These are phyloP conservation scores for Talaromyces trachyspermus DNA, from an alignment of 495 filamentous ascomycete genomes.

Conservation along the genomic window DNA sequence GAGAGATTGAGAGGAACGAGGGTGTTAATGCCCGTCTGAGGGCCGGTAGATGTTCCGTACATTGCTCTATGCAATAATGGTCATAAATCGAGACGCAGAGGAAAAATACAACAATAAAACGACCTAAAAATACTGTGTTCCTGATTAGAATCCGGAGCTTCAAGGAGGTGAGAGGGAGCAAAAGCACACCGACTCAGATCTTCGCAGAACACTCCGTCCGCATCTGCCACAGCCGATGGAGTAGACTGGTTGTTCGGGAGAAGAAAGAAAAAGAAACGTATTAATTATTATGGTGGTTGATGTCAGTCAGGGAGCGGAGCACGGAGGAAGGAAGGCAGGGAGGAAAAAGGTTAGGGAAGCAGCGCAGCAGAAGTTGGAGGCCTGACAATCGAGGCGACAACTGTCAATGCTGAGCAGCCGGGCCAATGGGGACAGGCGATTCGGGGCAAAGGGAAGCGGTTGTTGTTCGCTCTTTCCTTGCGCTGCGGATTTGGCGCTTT, in stretches of 20 bases:
- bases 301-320: constrained; percentile 5
- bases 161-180: constrained; percentile 1
- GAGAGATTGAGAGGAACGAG: constrained; percentile 79
- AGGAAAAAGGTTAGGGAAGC: constrained; percentile 20
- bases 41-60: constrained; percentile 79
- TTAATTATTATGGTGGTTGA: background rate
- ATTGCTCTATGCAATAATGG: constrained; percentile 38
- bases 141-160: constrained; percentile 1
- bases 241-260: constrained; percentile 4
- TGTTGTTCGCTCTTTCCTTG: background rate
- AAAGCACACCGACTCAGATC: constrained; percentile 10
- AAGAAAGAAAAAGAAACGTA: constrained; percentile 3
- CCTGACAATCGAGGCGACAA: constrained; percentile 6
- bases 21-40: constrained; percentile 94
- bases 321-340: constrained; percentile 11
- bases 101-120: no score
- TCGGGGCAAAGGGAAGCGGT: constrained; percentile 1
- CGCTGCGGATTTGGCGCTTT: background rate
- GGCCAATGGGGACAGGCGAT: background rate
- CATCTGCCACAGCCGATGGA: constrained; percentile 8
- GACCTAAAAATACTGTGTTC: no score
- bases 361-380: background rate
- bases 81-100: no score
- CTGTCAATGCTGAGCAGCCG: background rate
- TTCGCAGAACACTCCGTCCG: constrained; percentile 6